Conservation (phyloP, 805 yeast genomes). For the Yueomyces sp. region DNA sequence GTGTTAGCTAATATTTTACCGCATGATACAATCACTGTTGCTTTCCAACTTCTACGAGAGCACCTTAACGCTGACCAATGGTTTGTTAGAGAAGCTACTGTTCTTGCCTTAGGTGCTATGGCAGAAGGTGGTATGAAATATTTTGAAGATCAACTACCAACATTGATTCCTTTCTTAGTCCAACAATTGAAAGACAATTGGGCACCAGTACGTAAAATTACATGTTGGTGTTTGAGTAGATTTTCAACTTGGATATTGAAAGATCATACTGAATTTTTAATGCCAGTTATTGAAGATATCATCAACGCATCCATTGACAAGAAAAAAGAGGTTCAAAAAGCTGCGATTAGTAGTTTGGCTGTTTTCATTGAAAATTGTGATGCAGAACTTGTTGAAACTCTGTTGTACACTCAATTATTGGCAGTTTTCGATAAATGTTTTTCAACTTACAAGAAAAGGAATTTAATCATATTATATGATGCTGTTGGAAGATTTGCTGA, state of each 20-base stretch:
- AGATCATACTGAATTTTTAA: constrained; percentile 56
- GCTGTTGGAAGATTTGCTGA: constrained; percentile 85
- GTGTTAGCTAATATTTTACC: constrained; percentile 60
- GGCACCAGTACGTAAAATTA: constrained; percentile 79
- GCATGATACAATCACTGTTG: constrained; percentile 45
- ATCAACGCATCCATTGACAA: constrained; percentile 64
- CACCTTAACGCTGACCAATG: constrained; percentile 60
- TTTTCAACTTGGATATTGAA: constrained; percentile 71
- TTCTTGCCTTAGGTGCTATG: constrained; percentile 89
- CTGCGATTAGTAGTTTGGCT: constrained; percentile 81
- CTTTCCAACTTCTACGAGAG: constrained; percentile 65
- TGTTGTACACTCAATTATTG: constrained; percentile 48
- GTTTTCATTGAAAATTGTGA: constrained; percentile 72
- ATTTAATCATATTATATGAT: constrained; percentile 72
- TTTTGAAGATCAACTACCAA: constrained; percentile 60
- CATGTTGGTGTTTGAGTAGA: constrained; percentile 92
- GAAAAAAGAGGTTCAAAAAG: constrained; percentile 89
- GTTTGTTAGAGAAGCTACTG: constrained; percentile 88
- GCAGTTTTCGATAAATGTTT: constrained; percentile 65
- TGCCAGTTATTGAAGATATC: constrained; percentile 67
- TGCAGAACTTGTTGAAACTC: constrained; percentile 43
- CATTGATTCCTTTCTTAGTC: constrained; percentile 71
- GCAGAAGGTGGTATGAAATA: constrained; percentile 75
- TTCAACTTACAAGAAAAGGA: constrained; percentile 64
- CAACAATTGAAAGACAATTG: constrained; percentile 63